Conservation (phyloP, 2,329 filamentous ascomycete genomes). For the Cercospora beticola region DNA sequence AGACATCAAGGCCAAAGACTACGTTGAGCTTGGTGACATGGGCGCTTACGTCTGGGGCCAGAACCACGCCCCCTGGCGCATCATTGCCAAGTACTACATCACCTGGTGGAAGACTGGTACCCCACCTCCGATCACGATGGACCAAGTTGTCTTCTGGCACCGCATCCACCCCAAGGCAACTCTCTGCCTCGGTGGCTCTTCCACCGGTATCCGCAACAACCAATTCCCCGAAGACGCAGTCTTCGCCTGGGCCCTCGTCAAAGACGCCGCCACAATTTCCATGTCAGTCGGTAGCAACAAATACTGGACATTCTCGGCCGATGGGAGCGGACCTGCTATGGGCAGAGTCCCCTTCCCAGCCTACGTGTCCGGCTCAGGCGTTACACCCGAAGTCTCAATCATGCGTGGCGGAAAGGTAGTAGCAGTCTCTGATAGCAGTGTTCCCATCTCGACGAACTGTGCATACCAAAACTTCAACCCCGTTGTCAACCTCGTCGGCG, state of each 20-base stretch:
- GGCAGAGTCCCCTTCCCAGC: slow-evolving; percentile 38
- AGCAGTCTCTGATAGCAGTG: slow-evolving; percentile 30
- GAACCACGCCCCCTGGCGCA: slow-evolving; percentile 42
- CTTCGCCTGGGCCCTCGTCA: slow-evolving; percentile 42
- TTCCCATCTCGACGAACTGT: slow-evolving; percentile 34
- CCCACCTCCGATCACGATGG: slow-evolving; percentile 36
- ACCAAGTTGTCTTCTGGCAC: slow-evolving; percentile 44
- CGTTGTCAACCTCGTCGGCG: slow-evolving; percentile 38
- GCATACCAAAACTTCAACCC: slow-evolving; percentile 41
- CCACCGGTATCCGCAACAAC: slow-evolving; percentile 37
- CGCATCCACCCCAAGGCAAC: slow-evolving; percentile 40
- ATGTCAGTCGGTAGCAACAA: slow-evolving; percentile 39
- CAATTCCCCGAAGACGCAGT: slow-evolving; percentile 39
- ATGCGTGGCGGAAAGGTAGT: slow-evolving; percentile 33
- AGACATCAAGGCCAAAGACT: slow-evolving; percentile 33
- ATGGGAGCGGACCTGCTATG: slow-evolving; percentile 34
- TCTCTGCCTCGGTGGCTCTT: slow-evolving; percentile 35
- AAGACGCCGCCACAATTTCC: slow-evolving; percentile 34
- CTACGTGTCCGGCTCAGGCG: slow-evolving; percentile 31
- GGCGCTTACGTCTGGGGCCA: slow-evolving; percentile 39
- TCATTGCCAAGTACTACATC: slow-evolving; percentile 43
- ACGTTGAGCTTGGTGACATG: slow-evolving; percentile 37
- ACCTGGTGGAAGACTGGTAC: slow-evolving; percentile 40
- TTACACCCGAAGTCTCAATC: slow-evolving; percentile 37
- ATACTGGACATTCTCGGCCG: slow-evolving; percentile 37